Evolutionary conservation across 371 early-diverging fungal species (phyloP).

Genomic region (Cokeromyces recurvatus): DNA sequence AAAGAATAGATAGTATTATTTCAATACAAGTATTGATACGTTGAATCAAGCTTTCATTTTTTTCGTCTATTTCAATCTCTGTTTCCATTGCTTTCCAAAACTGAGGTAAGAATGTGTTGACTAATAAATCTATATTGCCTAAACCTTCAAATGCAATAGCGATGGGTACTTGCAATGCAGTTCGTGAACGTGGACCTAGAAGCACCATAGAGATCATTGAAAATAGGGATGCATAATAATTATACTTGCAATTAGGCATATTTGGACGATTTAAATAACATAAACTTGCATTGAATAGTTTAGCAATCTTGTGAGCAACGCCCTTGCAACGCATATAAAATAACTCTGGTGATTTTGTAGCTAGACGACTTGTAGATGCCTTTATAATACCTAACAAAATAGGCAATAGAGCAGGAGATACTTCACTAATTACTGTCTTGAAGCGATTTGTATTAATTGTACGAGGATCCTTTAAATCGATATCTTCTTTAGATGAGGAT

Average conservation of each 20-base stretch:
- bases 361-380: constrained; percentile 53
- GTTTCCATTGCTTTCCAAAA: constrained; percentile 31
- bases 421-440: constrained; percentile 59
- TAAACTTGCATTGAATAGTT: constrained; percentile 44
- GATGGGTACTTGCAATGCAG: constrained; percentile 64
- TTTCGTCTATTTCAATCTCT: constrained; percentile 12
- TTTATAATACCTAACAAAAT: constrained; percentile 72
- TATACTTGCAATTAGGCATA: constrained; percentile 38
- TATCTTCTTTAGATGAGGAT: not conserved
- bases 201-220: constrained; percentile 43
- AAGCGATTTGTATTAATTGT: constrained; percentile 67
- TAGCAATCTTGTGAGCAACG: constrained; percentile 42
- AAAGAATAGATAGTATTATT: constrained; percentile 50
- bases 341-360: constrained; percentile 15
- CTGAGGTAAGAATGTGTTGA: constrained; percentile 22
- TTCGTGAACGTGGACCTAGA: constrained; percentile 54
- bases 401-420: constrained; percentile 61
- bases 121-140: constrained; percentile 53
- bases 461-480: constrained; percentile 50
- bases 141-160: constrained; percentile 61
- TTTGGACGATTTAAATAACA: constrained; percentile 35
- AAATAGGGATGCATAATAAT: constrained; percentile 50
- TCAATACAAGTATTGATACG: constrained; percentile 52
- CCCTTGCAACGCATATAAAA: constrained; percentile 49
- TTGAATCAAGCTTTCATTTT: constrained; percentile 3